Conservation (phyloP, 2,329 filamentous ascomycete species). For the Aspergillus pseudoviridinutans region DNA sequence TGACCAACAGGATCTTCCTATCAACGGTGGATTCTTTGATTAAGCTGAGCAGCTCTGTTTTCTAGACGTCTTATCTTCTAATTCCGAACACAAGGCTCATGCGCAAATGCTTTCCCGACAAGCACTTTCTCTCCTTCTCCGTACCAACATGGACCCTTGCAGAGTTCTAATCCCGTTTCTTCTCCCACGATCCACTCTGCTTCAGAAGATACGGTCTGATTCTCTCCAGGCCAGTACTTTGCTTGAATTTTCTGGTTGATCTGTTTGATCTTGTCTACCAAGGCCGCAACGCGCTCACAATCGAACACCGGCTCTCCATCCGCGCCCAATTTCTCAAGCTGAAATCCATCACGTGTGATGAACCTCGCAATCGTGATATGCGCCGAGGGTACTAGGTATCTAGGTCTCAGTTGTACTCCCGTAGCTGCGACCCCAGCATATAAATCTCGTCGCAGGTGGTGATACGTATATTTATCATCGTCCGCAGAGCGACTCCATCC, state of each 20-base stretch:
- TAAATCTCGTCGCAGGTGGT: constrained; percentile 79
- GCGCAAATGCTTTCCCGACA: constrained; percentile 46
- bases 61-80: not conserved
- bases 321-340: constrained; percentile 27
- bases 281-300: constrained; percentile 55
- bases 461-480: constrained; percentile 75
- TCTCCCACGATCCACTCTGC: constrained; percentile 87
- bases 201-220: constrained; percentile 39
- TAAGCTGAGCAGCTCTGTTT: not conserved
- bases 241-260: constrained; percentile 71
- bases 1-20: not conserved
- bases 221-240: constrained; percentile 63
- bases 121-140: constrained; percentile 70
- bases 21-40: not conserved
- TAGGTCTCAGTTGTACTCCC: constrained; percentile 67
- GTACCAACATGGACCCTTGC: constrained; percentile 79
- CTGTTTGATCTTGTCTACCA: constrained; percentile 67
- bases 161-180: constrained; percentile 72
- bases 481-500: constrained; percentile 33
- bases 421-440: constrained; percentile 58
- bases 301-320: constrained; percentile 35
- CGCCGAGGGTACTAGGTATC: constrained; percentile 84
- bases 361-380: constrained; percentile 87
- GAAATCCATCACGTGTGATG: constrained; percentile 60
- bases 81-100: not conserved